These are phyloP conservation scores for Starmerella stigmatis DNA, from an alignment of 805 yeast genomes.

Conservation along the genomic window DNA sequence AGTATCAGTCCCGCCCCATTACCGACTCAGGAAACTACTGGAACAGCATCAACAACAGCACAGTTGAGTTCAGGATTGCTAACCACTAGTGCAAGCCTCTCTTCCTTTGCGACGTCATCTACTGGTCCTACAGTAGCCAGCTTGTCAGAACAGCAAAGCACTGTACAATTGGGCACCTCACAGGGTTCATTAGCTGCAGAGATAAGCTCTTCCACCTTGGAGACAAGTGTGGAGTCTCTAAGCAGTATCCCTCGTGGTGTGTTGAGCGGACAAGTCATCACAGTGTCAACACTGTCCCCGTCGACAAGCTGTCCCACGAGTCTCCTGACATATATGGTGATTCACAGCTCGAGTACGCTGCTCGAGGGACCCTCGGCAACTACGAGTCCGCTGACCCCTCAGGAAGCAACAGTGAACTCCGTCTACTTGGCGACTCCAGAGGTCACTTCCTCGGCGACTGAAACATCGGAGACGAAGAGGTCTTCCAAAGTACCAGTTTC, in stretches of 20 bases:
- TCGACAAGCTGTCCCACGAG: slow-evolving; percentile 18
- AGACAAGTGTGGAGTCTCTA: background rate
- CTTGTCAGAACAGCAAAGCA: too few relatives aligned
- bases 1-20: too few relatives aligned
- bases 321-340: slow-evolving; percentile 13
- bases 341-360: slow-evolving; percentile 15
- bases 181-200: too few relatives aligned
- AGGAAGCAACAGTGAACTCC: slow-evolving; percentile 17
- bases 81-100: too few relatives aligned
- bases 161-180: too few relatives aligned
- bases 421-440: background rate
- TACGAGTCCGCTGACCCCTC: background rate
- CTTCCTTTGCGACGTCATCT: too few relatives aligned
- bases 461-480: background rate
- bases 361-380: slow-evolving; percentile 10
- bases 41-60: too few relatives aligned
- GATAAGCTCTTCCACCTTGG: too few relatives aligned
- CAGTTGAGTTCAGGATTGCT: too few relatives aligned
- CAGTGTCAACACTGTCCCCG: slow-evolving; percentile 16
- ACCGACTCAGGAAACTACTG: too few relatives aligned
- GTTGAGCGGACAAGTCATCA: slow-evolving; percentile 13
- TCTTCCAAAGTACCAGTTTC: background rate
- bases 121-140: too few relatives aligned
- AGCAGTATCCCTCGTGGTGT: slow-evolving; percentile 1
- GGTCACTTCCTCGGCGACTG: background rate